Conservation (phyloP, 2,329 filamentous ascomycete genomes). For the Thelonectria blattea region DNA sequence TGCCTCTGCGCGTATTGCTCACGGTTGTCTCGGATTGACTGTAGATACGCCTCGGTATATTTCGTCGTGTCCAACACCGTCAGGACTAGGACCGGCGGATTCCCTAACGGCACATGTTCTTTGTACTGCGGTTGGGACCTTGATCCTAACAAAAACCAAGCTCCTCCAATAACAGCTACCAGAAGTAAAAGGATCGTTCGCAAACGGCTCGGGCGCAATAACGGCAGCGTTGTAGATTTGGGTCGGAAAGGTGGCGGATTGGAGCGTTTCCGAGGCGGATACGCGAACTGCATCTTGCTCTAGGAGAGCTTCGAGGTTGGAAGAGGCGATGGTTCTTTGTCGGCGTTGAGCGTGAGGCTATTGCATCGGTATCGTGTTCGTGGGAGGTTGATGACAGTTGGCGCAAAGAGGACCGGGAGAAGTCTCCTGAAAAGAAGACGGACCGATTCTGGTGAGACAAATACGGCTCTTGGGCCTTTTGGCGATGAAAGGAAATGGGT, state of each 20-base stretch:
- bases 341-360: neutral
- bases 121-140: constrained; percentile 40
- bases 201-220: constrained; percentile 66
- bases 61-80: constrained; percentile 77
- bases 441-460: constrained; percentile 21
- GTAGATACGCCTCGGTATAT: constrained; percentile 70
- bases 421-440: constrained; percentile 13
- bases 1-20: constrained; percentile 84
- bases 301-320: neutral
- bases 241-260: constrained; percentile 74
- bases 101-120: constrained; percentile 55
- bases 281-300: constrained; percentile 81
- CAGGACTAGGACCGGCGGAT: constrained; percentile 75
- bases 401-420: constrained; percentile 17
- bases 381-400: constrained; percentile 4
- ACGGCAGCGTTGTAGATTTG: constrained; percentile 59
- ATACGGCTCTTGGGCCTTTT: neutral
- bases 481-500: neutral
- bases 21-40: constrained; percentile 81
- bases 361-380: neutral
- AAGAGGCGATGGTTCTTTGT: neutral
- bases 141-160: constrained; percentile 64
- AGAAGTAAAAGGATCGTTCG: constrained; percentile 63
- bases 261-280: constrained; percentile 84
- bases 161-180: constrained; percentile 60